Percentiles rank a stretch among this genome's conserved stretches.
These are phyloP conservation scores for Vigna reflexopilosa DNA, from an alignment of 306 rosid species.

Conservation along the genomic window DNA sequence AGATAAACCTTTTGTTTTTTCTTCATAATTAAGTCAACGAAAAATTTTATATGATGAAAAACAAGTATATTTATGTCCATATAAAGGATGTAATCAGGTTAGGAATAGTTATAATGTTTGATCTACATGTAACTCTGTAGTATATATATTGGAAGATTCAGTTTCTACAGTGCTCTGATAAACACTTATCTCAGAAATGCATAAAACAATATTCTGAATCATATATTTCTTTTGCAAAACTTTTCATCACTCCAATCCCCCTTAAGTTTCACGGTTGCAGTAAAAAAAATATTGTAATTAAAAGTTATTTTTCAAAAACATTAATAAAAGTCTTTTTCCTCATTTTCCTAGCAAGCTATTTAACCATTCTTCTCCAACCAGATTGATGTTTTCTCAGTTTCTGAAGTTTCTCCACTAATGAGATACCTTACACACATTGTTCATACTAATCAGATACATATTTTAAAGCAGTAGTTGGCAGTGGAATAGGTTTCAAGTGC, in stretches of 20 bases:
- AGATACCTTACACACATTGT: not conserved
- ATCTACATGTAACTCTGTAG: not conserved
- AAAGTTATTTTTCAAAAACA: not conserved
- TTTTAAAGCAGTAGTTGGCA: not conserved
- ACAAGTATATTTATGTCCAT: not conserved
- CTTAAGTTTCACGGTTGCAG: not conserved
- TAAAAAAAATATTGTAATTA: not conserved
- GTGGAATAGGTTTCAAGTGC: not conserved
- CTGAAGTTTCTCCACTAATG: not conserved
- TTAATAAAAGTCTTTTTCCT: not conserved
- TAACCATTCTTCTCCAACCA: not conserved
- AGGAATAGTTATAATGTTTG: not conserved
- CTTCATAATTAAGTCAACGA: not conserved
- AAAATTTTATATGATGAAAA: not conserved
- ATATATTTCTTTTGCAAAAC: not conserved
- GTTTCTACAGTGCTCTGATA: not conserved
- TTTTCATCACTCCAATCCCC: not conserved
- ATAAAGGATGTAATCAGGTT: not conserved
- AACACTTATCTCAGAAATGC: not conserved
- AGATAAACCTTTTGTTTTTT: not conserved
- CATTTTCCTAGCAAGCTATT: not conserved
- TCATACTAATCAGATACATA: not conserved
- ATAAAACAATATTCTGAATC: constrained; percentile 2
- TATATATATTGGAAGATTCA: not conserved
- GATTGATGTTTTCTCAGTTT: not conserved